phyloP scores from a whole-genome alignment of 2,329 filamentous ascomycete genomes.

The Phaeosphaeria sp. region DNA sequence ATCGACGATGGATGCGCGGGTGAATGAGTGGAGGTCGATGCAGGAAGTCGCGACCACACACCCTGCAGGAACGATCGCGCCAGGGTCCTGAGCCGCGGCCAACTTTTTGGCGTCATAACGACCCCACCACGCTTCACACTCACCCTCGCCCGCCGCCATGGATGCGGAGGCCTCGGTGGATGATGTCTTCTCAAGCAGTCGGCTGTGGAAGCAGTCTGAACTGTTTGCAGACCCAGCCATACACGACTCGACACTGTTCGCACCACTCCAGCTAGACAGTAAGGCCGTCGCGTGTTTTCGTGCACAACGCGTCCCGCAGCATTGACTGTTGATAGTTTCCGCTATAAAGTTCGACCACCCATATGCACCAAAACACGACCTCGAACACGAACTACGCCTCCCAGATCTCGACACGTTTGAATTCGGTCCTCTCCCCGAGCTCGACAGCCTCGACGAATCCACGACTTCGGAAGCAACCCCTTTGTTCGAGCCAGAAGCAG shows the following conservation, averaged over 20 bases:
- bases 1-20: constrained; percentile 3
- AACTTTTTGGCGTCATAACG: constrained; percentile 39
- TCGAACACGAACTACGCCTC: constrained; percentile 44
- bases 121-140: constrained; percentile 27
- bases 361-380: constrained; percentile 45
- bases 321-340: constrained; percentile 39
- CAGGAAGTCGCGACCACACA: constrained; percentile 6
- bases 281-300: constrained; percentile 33
- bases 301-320: constrained; percentile 28
- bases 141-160: constrained; percentile 9
- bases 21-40: constrained; percentile 5
- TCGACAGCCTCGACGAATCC: constrained; percentile 41
- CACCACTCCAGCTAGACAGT: constrained; percentile 45
- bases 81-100: constrained; percentile 36
- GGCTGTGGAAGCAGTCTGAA: constrained; percentile 65
- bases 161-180: constrained; percentile 49
- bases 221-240: constrained; percentile 42
- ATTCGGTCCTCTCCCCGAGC: constrained; percentile 47
- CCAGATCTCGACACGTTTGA: constrained; percentile 49
- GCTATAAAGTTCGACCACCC: constrained; percentile 48
- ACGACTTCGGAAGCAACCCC: constrained; percentile 34
- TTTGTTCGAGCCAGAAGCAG: constrained; percentile 34
- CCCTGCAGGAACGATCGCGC: constrained; percentile 19
- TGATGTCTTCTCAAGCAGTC: constrained; percentile 68
- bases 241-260: constrained; percentile 40